Percentiles rank a stretch among this genome's conserved stretches.
Conservation (phyloP, 2,329 filamentous ascomycete genomes). For the Fusarium napiforme region DNA sequence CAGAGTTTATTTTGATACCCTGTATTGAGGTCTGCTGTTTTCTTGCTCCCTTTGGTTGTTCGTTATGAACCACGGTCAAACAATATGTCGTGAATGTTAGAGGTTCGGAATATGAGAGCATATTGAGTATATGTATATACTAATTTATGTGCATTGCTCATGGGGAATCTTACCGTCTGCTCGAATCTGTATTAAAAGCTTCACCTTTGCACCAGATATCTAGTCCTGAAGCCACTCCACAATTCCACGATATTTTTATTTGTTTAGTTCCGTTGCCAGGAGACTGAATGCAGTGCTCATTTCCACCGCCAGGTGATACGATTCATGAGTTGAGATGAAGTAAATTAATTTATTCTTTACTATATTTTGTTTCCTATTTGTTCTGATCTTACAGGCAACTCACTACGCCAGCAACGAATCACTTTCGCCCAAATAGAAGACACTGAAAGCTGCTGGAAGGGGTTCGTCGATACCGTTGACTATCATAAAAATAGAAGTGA, state of each 20-base stretch:
- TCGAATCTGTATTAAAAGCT: background rate
- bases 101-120: background rate
- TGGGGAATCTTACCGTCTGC: background rate
- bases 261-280: conserved; percentile 23
- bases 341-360: background rate
- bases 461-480: conserved; percentile 32
- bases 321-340: conserved; percentile 1
- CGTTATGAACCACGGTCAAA: background rate
- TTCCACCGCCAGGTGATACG: background rate
- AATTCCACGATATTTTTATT: background rate
- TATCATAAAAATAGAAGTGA: conserved; percentile 33
- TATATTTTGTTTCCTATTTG: background rate
- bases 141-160: background rate
- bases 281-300: conserved; percentile 9
- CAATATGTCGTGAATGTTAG: background rate
- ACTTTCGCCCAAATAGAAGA: conserved; percentile 1
- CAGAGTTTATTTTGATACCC: too few relatives aligned
- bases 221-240: background rate
- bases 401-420: background rate
- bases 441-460: conserved; percentile 20
- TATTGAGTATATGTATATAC: background rate
- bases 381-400: conserved; percentile 5
- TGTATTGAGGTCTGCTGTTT: too few relatives aligned
- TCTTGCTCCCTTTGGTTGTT: background rate
- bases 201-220: background rate